phyloP scores from a whole-genome alignment of 2,329 filamentous ascomycete species.

The Paraphoma chrysanthemicola region DNA sequence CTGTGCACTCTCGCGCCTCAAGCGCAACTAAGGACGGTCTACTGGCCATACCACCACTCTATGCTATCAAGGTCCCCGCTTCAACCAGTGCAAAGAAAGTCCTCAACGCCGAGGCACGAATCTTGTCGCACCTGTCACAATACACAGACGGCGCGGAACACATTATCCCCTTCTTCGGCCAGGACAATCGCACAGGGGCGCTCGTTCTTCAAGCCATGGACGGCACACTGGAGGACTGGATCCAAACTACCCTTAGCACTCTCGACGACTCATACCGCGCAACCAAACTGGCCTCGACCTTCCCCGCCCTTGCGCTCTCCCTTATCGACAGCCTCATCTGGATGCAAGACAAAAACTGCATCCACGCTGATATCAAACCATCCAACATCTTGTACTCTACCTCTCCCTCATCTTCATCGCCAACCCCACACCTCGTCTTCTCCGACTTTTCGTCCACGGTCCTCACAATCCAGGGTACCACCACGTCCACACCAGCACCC shows the following conservation, averaged over 20 bases:
- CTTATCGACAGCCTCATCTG: slow-evolving; percentile 52
- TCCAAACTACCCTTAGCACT: slow-evolving; percentile 35
- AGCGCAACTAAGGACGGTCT: slow-evolving; percentile 12
- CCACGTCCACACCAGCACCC: slow-evolving; percentile 19
- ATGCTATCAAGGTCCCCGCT: slow-evolving; percentile 46
- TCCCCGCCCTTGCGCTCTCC: slow-evolving; percentile 49
- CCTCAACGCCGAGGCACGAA: slow-evolving; percentile 38
- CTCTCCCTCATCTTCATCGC: slow-evolving; percentile 11
- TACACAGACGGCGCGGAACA: slow-evolving; percentile 28
- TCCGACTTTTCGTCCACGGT: slow-evolving; percentile 55
- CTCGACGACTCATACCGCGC: slow-evolving; percentile 39
- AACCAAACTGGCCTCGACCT: slow-evolving; percentile 44
- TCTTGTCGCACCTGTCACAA: slow-evolving; percentile 42
- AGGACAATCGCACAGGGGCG: slow-evolving; percentile 36
- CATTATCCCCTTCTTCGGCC: slow-evolving; percentile 44
- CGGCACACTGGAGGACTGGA: slow-evolving; percentile 41
- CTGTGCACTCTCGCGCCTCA: slow-evolving; percentile 26
- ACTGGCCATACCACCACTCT: slow-evolving; percentile 23
- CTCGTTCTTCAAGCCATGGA: slow-evolving; percentile 44
- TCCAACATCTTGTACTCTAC: slow-evolving; percentile 52
- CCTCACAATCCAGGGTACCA: slow-evolving; percentile 13
- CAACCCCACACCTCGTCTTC: slow-evolving; percentile 41
- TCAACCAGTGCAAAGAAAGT: slow-evolving; percentile 39
- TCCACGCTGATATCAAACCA: slow-evolving; percentile 57
- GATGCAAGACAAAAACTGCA: slow-evolving; percentile 49